Base-by-base conservation (phyloP, 1,284 basidiomycete species). In the Hemileia vastatrix region DNA sequence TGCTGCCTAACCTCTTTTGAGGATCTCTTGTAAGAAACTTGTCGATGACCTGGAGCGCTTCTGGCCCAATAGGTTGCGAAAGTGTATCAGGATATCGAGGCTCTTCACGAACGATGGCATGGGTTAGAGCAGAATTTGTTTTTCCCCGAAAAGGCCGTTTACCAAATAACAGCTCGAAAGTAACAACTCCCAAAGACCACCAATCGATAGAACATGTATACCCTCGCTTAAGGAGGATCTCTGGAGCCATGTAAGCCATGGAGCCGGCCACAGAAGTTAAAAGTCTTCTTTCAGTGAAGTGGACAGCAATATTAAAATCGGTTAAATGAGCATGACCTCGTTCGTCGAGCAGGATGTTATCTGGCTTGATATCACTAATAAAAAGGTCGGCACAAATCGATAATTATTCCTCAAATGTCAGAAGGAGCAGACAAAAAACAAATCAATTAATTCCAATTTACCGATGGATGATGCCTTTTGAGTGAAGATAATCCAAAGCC, bases 221-320 rank as follows among this genome's bases (percentile, higher is more conserved):
- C 3, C 73, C 73, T 18, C 70, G 67, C 55, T 76, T 72, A 43
- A 66, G 57, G 18, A 75, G 63, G 18, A 71, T 70, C 54, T 73
- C 71, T n/a, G 74, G 73, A 15, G 73, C 81, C 94, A 98, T 98
- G 78, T 98, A 98, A 0, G 94, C 93, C 90, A 97, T 94, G 68
- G 88, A 91, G 1, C 92, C 92, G 1, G 92, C 94, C 3, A 98
- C 87, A 61, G 89, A 91, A 1, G 88, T 92, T 74, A 96, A 85
- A 64, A 88, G 76, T 33, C 89, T 81, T 50, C 86, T 81, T 61
- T 90, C 86, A 5, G 91, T 92, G 75, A 90, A 96, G 77, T 97
- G 94, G 6, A 97, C 92, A 13, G 93, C 94, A 68, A 97, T 92
- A 76, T 98, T 98, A 79, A 98, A 95, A 78, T 97, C 94, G 13